Base-by-base conservation (phyloP, 805 yeast species). In the Barnettozyma pratensis region DNA sequence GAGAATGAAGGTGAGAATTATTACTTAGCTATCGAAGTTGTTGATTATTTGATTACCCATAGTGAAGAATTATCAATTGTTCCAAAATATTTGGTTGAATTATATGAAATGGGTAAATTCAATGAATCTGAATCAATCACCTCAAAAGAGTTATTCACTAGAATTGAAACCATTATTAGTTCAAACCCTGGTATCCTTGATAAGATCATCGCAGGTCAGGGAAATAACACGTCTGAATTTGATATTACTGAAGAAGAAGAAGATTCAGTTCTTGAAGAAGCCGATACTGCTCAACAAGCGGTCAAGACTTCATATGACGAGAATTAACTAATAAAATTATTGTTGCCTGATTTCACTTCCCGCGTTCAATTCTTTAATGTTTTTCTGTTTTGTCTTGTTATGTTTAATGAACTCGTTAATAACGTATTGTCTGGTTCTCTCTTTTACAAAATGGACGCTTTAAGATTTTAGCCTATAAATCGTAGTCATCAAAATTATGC, bases 11-110 rank as follows among this genome's bases (percentile, higher is more conserved):
- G 92, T 37, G 94, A 88, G 54, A 77, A 79, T 28, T 90, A 91
- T 62, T 87, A 91, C 61, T 71, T 89, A 54, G 96, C 96, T 1
- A 91, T 94, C 61, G 98, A 92, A 63, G 92, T 90, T 32, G 84
- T 94, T 35, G 87, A 88, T 64, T 80, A 81, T 54, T 71, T 94
- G 64, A 90, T 94, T 53, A 87, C 87, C 50, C 75, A 81, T 51
- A 90, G 87, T 63, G 91, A 86, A 54, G 87, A 86, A 49, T 76
- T 92, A 52, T 78, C 89, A 37, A 73, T 81, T 46, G 83, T 92
- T 38, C 98, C 99, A 12, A 42, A 71, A 77, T 57, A 76, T 71
- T 26, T 77, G 71, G 50, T 65, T 48, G 54, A 65, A 55, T 41
- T 54, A 45, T 45, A 55, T 36, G 53, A 52, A 8, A 37, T 51